Percentiles rank a stretch among this genome's conserved stretches.
phyloP scores from a whole-genome alignment of 495 filamentous ascomycete species.

The Hyaloscypha hepaticicola region DNA sequence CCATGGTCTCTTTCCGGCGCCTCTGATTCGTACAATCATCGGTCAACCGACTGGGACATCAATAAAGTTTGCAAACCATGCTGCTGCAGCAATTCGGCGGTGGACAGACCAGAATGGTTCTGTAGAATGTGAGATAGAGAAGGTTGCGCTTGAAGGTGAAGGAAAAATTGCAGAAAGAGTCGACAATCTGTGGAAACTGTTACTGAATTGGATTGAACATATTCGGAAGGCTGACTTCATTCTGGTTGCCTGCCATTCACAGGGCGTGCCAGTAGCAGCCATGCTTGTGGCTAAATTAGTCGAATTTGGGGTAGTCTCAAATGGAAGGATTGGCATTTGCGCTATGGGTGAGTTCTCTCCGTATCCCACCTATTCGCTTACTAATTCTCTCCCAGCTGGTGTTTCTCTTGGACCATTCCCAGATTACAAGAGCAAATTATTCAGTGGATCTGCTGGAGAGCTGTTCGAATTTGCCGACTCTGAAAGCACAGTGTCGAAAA shows the following conservation, averaged over 20 bases:
- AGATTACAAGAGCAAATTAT: conserved; percentile 76
- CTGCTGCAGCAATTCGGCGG: conserved; percentile 76
- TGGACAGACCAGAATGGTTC: conserved; percentile 70
- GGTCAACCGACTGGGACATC: conserved; percentile 96
- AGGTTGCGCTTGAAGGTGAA: conserved; percentile 94
- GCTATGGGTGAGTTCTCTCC: conserved; percentile 61
- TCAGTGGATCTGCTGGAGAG: conserved; percentile 86
- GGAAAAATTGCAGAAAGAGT: conserved; percentile 91
- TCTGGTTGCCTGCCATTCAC: conserved; percentile 86
- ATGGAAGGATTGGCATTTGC: conserved; percentile 73
- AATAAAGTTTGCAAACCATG: conserved; percentile 86
- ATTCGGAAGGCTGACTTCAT: conserved; percentile 87
- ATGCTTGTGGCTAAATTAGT: conserved; percentile 94
- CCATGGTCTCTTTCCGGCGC: conserved; percentile 90
- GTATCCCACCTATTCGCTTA: not conserved
- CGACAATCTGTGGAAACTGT: conserved; percentile 86
- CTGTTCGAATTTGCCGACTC: conserved; percentile 87
- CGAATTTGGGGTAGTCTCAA: conserved; percentile 67
- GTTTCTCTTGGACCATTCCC: conserved; percentile 91
- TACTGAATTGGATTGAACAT: conserved; percentile 93
- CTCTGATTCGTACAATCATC: conserved; percentile 77
- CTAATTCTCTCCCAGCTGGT: conserved; percentile 54
- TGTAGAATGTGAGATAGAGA: conserved; percentile 72
- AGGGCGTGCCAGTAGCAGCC: conserved; percentile 89
- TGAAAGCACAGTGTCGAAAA: conserved; percentile 75